Percentiles rank a stretch among this genome's conserved stretches.
Conservation (phyloP, 2,329 filamentous ascomycete species). For the Epichloe scottii region DNA sequence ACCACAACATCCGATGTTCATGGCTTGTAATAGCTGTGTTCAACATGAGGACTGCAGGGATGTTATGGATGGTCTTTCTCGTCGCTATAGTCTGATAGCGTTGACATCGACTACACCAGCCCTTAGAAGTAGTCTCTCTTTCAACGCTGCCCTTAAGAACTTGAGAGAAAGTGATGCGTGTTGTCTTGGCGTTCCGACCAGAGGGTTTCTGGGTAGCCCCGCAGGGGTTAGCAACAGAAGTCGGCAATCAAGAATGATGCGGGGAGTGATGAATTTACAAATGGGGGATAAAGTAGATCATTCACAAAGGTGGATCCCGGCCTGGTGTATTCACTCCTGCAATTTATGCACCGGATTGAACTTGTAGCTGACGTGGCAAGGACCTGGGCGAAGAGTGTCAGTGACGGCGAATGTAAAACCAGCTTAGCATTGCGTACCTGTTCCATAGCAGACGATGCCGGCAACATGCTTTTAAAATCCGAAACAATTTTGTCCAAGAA, state of each 20-base stretch:
- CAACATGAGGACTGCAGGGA: conserved; percentile 78
- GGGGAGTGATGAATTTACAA: conserved; percentile 15
- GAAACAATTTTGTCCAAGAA: conserved; percentile 67
- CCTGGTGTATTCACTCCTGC: conserved; percentile 72
- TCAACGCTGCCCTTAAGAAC: conserved; percentile 89
- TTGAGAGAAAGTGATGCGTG: conserved; percentile 65
- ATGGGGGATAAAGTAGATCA: conserved; percentile 66
- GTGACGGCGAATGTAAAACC: background rate
- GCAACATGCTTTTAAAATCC: conserved; percentile 59
- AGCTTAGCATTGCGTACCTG: conserved; percentile 33
- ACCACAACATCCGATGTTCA: conserved; percentile 73
- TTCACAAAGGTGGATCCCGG: conserved; percentile 71
- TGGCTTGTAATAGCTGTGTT: conserved; percentile 65
- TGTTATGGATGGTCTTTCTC: conserved; percentile 67
- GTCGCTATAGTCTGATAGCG: conserved; percentile 82
- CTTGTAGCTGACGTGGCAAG: conserved; percentile 60
- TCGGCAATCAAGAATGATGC: background rate
- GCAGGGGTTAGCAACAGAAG: background rate
- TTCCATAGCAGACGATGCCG: conserved; percentile 54
- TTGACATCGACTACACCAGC: conserved; percentile 87
- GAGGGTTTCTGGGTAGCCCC: conserved; percentile 30
- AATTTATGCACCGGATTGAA: conserved; percentile 74
- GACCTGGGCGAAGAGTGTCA: conserved; percentile 18
- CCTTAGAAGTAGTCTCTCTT: conserved; percentile 73
- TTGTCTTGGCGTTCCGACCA: conserved; percentile 35